phyloP scores from a whole-genome alignment of 441 rosid species.

The Mallotus repandus region DNA sequence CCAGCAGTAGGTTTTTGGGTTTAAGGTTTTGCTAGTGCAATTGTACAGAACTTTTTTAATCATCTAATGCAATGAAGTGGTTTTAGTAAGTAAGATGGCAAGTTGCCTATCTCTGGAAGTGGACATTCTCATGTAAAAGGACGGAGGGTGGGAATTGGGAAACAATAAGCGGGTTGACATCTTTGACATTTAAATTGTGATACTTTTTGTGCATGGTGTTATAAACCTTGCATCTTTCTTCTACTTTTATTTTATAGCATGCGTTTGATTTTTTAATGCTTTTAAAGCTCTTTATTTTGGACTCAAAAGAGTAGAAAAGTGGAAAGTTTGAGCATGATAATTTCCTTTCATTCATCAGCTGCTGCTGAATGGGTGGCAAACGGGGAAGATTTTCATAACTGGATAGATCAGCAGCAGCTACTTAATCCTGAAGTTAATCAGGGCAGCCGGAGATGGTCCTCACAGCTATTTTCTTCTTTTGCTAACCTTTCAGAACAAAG shows the following conservation, averaged over 20 bases:
- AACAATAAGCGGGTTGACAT: too few relatives aligned
- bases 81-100: too few relatives aligned
- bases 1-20: neutral
- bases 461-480: constrained; percentile 58
- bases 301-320: neutral
- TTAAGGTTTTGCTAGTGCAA: neutral
- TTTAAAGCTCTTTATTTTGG: neutral
- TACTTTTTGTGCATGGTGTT: too few relatives aligned
- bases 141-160: too few relatives aligned
- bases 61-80: neutral
- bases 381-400: constrained; percentile 55
- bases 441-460: constrained; percentile 61
- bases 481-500: constrained; percentile 42
- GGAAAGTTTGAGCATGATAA: neutral
- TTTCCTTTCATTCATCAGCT: constrained; percentile 54
- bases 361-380: constrained; percentile 63
- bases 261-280: too few relatives aligned
- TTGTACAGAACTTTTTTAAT: neutral
- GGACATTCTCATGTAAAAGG: neutral
- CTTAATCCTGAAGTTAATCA: constrained; percentile 49
- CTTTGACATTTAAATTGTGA: too few relatives aligned
- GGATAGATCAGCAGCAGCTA: constrained; percentile 59
- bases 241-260: too few relatives aligned
- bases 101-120: neutral
- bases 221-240: too few relatives aligned